Conservation (phyloP, 2,329 filamentous ascomycete genomes). For the Trichoderma cornu-damae region DNA sequence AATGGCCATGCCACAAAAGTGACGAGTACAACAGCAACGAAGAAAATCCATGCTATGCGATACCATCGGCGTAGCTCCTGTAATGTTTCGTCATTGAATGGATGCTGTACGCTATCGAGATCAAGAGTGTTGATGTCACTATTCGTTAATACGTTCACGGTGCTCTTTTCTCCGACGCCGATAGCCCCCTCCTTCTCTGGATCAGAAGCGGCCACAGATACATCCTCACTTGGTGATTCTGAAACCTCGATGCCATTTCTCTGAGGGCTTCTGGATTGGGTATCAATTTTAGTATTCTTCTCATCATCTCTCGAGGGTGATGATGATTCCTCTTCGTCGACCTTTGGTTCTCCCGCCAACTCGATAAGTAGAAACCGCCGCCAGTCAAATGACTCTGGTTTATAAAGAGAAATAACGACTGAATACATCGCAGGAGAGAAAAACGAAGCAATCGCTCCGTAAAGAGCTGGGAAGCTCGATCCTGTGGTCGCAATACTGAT, state of each 20-base stretch:
- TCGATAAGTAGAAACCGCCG: slow-evolving; percentile 10
- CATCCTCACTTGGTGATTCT: not conserved
- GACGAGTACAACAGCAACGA: slow-evolving; percentile 4
- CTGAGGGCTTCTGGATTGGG: not conserved
- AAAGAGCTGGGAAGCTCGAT: slow-evolving; percentile 7
- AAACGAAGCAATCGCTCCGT: slow-evolving; percentile 12
- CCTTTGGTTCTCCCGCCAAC: not conserved
- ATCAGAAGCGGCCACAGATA: not conserved
- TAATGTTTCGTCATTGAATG: slow-evolving; percentile 5
- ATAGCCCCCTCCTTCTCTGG: not conserved
- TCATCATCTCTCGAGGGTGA: not conserved
- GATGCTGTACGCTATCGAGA: slow-evolving; percentile 9
- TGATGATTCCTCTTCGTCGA: not conserved
- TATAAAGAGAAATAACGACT: slow-evolving; percentile 5
- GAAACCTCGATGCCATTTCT: not conserved
- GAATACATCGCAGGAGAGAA: slow-evolving; percentile 15
- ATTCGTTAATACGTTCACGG: not conserved
- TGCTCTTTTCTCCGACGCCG: not conserved
- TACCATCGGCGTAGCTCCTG: slow-evolving; percentile 6
- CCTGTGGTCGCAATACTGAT: slow-evolving; percentile 13
- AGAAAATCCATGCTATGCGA: slow-evolving; percentile 15
- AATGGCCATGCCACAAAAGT: slow-evolving; percentile 15
- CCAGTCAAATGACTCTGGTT: slow-evolving; percentile 12
- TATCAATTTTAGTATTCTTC: not conserved
- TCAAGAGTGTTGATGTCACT: not conserved